phyloP scores from a whole-genome alignment of 345 rosid species.

The Eucalyptus erythrocorys region DNA sequence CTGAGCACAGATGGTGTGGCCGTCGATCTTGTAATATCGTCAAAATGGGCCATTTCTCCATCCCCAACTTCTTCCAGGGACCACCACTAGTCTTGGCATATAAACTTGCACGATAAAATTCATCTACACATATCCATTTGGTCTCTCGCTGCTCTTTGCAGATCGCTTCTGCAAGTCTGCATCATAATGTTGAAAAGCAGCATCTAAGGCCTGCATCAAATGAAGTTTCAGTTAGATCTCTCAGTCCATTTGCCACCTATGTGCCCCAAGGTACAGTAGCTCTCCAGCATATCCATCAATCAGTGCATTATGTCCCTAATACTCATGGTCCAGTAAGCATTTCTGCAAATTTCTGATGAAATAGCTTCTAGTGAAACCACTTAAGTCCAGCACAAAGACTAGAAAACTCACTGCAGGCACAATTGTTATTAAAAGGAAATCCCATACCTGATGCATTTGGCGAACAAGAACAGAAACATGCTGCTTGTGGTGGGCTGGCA shows the following conservation, averaged over 20 bases:
- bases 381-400: neutral
- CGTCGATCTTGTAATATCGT: neutral
- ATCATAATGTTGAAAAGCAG: conserved; percentile 28
- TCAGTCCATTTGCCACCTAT: neutral
- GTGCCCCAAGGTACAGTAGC: neutral
- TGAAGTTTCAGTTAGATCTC: neutral
- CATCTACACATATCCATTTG: conserved; percentile 8
- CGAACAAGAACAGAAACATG: conserved; percentile 86
- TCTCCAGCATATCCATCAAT: neutral
- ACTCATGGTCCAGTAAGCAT: neutral
- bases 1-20: neutral
- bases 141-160: conserved; percentile 10
- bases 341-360: neutral
- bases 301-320: neutral
- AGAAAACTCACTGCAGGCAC: neutral
- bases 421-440: neutral
- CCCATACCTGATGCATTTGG: conserved; percentile 88
- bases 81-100: neutral
- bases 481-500: conserved; percentile 68
- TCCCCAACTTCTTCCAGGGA: neutral
- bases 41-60: neutral
- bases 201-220: conserved; percentile 17
- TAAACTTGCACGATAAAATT: neutral
- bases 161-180: conserved; percentile 21
- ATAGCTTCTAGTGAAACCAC: neutral